Evolutionary conservation across 2,329 filamentous ascomycete species (phyloP).

Genomic region (Amauroascus niger): DNA sequence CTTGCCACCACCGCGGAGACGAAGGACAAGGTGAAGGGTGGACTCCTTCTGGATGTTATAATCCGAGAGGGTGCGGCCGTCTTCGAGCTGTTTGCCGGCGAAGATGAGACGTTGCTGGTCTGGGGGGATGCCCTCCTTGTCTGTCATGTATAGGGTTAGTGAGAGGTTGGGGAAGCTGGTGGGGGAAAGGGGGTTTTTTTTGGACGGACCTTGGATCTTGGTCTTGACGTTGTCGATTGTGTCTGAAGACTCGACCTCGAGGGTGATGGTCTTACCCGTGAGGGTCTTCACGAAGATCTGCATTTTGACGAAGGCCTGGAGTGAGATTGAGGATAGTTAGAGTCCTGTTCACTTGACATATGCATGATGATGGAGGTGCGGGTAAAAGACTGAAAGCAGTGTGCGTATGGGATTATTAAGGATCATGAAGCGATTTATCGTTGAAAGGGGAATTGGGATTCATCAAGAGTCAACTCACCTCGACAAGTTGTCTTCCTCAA

Average conservation of each 20-base stretch:
- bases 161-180: neutral
- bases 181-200: neutral
- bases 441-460: neutral
- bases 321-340: neutral
- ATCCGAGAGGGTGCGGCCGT: conserved; percentile 96
- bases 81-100: conserved; percentile 99
- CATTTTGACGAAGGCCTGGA: conserved; percentile 40
- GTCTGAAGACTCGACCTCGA: conserved; percentile 99
- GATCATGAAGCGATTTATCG: no score
- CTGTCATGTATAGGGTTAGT: conserved; percentile 35
- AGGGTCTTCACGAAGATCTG: conserved; percentile 56
- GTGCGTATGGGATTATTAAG: no score
- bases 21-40: conserved; percentile 94
- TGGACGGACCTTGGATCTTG: conserved; percentile 62
- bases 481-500: conserved; percentile 55
- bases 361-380: neutral
- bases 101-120: conserved; percentile 99
- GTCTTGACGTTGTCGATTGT: conserved; percentile 99
- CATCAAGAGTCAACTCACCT: conserved; percentile 38
- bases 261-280: conserved; percentile 99
- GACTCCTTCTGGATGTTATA: conserved; percentile 99
- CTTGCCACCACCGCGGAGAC: conserved; percentile 97
- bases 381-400: neutral
- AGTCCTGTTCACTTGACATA: neutral
- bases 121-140: conserved; percentile 99